Percentiles rank a stretch among this genome's conserved stretches.
phyloP scores from a whole-genome alignment of 2,329 filamentous ascomycete genomes.

The Aspergillus latus region DNA sequence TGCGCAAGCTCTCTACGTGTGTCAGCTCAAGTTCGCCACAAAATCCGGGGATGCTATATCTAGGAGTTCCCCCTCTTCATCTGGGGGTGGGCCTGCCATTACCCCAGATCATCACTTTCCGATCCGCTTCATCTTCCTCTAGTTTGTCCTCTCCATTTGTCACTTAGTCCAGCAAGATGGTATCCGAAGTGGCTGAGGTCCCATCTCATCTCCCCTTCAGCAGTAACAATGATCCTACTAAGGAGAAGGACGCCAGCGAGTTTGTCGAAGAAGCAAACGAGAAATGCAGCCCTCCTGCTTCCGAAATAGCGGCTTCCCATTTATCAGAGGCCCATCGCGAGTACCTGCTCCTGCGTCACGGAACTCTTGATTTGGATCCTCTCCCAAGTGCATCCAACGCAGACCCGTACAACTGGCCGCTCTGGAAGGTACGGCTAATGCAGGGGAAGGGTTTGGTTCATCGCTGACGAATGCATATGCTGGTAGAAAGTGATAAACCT shows the following conservation, averaged over 20 bases:
- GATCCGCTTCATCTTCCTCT: neutral
- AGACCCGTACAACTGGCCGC: slow-evolving; percentile 58
- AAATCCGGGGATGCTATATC: neutral
- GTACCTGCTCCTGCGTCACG: slow-evolving; percentile 55
- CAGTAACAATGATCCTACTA: neutral
- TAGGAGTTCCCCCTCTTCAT: neutral
- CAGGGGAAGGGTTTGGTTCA: neutral
- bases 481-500: slow-evolving; percentile 32
- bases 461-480: neutral
- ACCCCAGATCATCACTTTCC: neutral
- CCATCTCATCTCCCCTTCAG: neutral
- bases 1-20: neutral
- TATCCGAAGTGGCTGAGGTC: neutral
- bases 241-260: slow-evolving; percentile 13
- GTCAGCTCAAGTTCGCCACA: neutral
- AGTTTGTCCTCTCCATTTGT: neutral
- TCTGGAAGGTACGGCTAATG: slow-evolving; percentile 44
- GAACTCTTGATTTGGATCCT: slow-evolving; percentile 55
- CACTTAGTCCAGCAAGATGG: neutral
- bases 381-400: slow-evolving; percentile 50
- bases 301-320: slow-evolving; percentile 7
- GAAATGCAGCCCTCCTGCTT: neutral
- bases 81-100: neutral
- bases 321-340: slow-evolving; percentile 33
- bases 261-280: slow-evolving; percentile 16